Evolutionary conservation across 257 asterid genomes (phyloP).

Genomic region (Craterostigma plantagineum): DNA sequence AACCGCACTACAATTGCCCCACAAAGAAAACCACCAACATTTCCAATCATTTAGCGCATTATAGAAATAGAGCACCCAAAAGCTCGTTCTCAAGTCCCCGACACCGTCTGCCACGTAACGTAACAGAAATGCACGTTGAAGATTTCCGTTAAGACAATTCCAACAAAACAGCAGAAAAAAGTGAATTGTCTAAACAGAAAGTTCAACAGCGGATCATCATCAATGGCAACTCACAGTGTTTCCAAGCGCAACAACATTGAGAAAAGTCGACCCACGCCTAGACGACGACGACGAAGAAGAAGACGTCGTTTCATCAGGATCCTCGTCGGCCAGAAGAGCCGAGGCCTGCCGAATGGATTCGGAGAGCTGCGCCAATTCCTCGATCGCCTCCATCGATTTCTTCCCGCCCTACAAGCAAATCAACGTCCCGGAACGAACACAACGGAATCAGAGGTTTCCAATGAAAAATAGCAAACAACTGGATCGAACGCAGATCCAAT

Average conservation of each 20-base stretch:
- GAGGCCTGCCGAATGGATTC: constrained; percentile 94
- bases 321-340: constrained; percentile 84
- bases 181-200: constrained; percentile 4
- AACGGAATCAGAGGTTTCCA: too few relatives aligned
- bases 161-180: background rate
- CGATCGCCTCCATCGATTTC: constrained; percentile 44
- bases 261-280: constrained; percentile 69
- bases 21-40: too few relatives aligned
- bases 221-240: constrained; percentile 42
- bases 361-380: constrained; percentile 81
- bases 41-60: too few relatives aligned
- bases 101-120: too few relatives aligned
- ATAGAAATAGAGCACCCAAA: too few relatives aligned
- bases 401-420: background rate
- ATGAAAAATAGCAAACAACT: too few relatives aligned
- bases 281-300: constrained; percentile 30
- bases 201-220: constrained; percentile 9
- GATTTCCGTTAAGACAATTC: too few relatives aligned
- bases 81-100: too few relatives aligned
- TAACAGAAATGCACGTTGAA: too few relatives aligned
- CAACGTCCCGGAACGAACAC: too few relatives aligned
- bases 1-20: too few relatives aligned
- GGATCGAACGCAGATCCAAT: too few relatives aligned
- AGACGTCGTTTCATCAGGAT: constrained; percentile 57
- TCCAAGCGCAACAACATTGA: constrained; percentile 90